phyloP scores from a whole-genome alignment of 2,329 filamentous ascomycete species.

The Colletotrichum tabaci region DNA sequence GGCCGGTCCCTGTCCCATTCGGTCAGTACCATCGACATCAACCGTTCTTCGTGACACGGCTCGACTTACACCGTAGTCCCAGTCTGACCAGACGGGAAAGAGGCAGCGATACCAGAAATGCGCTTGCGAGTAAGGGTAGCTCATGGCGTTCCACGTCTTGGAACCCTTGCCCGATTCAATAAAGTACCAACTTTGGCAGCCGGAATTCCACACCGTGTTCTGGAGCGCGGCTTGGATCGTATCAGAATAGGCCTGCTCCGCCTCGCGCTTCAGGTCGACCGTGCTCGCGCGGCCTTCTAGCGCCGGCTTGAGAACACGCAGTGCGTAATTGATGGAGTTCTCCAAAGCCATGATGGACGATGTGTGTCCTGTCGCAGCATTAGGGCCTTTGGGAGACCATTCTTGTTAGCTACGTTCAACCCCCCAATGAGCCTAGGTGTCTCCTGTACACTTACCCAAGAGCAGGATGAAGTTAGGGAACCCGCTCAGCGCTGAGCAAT shows the following conservation, averaged over 20 bases:
- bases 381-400: conserved; percentile 59
- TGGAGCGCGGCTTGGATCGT: conserved; percentile 51
- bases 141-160: conserved; percentile 52
- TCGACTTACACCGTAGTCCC: conserved; percentile 52
- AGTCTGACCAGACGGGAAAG: conserved; percentile 53
- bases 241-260: conserved; percentile 52
- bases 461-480: conserved; percentile 78
- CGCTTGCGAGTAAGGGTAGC: conserved; percentile 54
- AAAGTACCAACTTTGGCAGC: conserved; percentile 57
- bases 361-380: conserved; percentile 73
- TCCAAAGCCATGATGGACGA: conserved; percentile 73
- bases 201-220: conserved; percentile 50
- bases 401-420: not conserved
- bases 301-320: conserved; percentile 70
- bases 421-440: too few species aligned
- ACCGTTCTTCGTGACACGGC: not conserved
- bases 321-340: conserved; percentile 72
- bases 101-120: conserved; percentile 54
- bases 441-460: conserved; percentile 53
- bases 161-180: conserved; percentile 42
- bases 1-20: not conserved
- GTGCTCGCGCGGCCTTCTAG: conserved; percentile 51
- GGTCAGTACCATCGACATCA: not conserved
- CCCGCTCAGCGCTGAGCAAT: conserved; percentile 69
- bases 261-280: conserved; percentile 51